Conservation (phyloP, 2,329 filamentous ascomycete genomes). For the Neodidymelliopsis sp. region DNA sequence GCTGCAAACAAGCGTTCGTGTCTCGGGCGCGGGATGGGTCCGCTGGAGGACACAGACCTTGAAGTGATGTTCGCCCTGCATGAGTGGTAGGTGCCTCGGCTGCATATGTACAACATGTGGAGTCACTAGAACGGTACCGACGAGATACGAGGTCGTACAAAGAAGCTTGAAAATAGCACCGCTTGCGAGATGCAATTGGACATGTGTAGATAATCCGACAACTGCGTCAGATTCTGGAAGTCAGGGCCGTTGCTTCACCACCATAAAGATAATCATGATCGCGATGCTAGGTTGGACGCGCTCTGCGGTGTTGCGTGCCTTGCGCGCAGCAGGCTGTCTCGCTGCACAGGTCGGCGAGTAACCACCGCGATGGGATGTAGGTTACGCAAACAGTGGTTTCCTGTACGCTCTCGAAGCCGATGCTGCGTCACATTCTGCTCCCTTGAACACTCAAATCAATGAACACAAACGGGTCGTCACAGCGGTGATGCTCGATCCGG, state of each 20-base stretch:
- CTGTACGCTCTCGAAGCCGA: slow-evolving; percentile 10
- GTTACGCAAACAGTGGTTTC: slow-evolving; percentile 15
- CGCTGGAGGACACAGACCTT: slow-evolving; percentile 5
- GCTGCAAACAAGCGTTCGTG: slow-evolving; percentile 9
- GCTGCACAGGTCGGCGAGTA: slow-evolving; percentile 17
- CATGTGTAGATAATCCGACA: not conserved
- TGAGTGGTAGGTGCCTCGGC: slow-evolving; percentile 5
- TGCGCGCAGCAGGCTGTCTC: slow-evolving; percentile 7
- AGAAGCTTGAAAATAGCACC: slow-evolving; percentile 5
- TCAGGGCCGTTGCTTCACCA: too few relatives aligned
- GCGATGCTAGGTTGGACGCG: too few relatives aligned
- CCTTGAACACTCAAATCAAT: slow-evolving; percentile 12
- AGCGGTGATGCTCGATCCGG: slow-evolving; percentile 10
- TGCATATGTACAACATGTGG: slow-evolving; percentile 16
- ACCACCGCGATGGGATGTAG: slow-evolving; percentile 1
- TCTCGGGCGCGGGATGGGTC: slow-evolving; percentile 1
- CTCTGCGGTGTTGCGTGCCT: too few relatives aligned
- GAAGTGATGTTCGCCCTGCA: slow-evolving; percentile 14
- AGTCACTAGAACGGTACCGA: slow-evolving; percentile 11
- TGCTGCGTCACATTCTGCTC: slow-evolving; percentile 6
- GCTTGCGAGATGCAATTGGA: not conserved
- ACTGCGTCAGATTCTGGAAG: not conserved
- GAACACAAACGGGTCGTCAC: slow-evolving; percentile 9
- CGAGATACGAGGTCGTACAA: slow-evolving; percentile 13
- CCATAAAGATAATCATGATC: too few relatives aligned